These are phyloP conservation scores for Exophiala sp. DNA, from an alignment of 2,329 filamentous ascomycete genomes.

Conservation along the genomic window DNA sequence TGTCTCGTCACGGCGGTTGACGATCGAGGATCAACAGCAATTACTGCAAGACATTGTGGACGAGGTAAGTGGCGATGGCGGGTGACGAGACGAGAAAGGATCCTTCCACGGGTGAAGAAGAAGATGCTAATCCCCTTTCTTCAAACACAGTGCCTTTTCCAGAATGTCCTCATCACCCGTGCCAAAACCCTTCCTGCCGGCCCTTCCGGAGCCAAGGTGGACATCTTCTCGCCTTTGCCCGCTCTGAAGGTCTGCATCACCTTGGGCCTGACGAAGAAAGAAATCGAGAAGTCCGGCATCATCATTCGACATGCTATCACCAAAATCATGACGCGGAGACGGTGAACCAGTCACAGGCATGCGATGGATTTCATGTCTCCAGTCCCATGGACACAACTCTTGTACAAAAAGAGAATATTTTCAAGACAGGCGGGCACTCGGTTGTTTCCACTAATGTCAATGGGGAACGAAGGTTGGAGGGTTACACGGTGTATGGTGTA, in stretches of 20 bases:
- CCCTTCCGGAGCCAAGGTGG: conserved; percentile 57
- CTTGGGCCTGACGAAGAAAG: conserved; percentile 80
- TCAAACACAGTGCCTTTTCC: conserved; percentile 63
- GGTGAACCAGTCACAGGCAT: no score
- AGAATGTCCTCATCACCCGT: conserved; percentile 82
- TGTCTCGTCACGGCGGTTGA: conserved; percentile 62
- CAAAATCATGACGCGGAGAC: conserved; percentile 67
- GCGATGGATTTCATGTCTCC: no score
- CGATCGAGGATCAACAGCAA: conserved; percentile 70
- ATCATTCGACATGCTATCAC: conserved; percentile 88
- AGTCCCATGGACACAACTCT: no score
- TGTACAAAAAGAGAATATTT: no score
- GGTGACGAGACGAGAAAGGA: no score
- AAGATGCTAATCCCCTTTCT: background rate
- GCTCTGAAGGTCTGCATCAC: conserved; percentile 90
- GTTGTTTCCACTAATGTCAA: no score
- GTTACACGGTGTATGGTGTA: no score
- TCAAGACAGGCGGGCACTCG: no score
- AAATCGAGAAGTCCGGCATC: conserved; percentile 87
- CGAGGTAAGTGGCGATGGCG: conserved; percentile 54
- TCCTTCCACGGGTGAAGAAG: background rate
- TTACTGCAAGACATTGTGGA: conserved; percentile 90
- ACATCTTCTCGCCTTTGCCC: conserved; percentile 61
- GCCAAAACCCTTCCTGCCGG: conserved; percentile 71
- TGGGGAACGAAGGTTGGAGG: no score